Evolutionary conservation across 202 grass and related monocot genomes (phyloP).

Genomic region (Elaeis oleifera): DNA sequence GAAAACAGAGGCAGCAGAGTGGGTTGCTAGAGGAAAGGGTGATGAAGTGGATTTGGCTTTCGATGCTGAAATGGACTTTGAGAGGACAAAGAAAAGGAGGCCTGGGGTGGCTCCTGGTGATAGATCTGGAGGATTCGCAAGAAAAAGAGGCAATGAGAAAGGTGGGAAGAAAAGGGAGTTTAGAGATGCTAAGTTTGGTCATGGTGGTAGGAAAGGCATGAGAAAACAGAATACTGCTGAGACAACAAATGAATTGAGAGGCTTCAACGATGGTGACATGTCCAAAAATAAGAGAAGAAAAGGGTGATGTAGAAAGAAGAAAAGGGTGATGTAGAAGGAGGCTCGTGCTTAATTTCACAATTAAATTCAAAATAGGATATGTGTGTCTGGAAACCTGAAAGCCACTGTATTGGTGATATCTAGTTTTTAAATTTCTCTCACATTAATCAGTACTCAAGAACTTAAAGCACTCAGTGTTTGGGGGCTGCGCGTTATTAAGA

Average conservation of each 20-base stretch:
- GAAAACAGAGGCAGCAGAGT: constrained; percentile 79
- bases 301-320: not conserved
- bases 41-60: constrained; percentile 43
- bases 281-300: constrained; percentile 47
- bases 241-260: constrained; percentile 64
- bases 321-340: not conserved
- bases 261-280: constrained; percentile 36
- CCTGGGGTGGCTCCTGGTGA: constrained; percentile 56
- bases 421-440: no score
- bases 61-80: constrained; percentile 50
- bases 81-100: constrained; percentile 46
- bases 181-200: constrained; percentile 73
- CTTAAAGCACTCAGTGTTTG: no score
- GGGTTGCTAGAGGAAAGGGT: constrained; percentile 47
- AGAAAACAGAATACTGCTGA: constrained; percentile 87
- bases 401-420: no score
- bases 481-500: no score
- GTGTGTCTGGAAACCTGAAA: no score
- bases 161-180: constrained; percentile 40
- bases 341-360: not conserved
- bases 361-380: no score
- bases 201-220: constrained; percentile 71
- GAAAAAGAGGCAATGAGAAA: constrained; percentile 26
- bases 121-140: constrained; percentile 55
- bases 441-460: no score